These are phyloP conservation scores for Ogataea saltuana DNA, from an alignment of 805 yeast genomes.

Conservation along the genomic window DNA sequence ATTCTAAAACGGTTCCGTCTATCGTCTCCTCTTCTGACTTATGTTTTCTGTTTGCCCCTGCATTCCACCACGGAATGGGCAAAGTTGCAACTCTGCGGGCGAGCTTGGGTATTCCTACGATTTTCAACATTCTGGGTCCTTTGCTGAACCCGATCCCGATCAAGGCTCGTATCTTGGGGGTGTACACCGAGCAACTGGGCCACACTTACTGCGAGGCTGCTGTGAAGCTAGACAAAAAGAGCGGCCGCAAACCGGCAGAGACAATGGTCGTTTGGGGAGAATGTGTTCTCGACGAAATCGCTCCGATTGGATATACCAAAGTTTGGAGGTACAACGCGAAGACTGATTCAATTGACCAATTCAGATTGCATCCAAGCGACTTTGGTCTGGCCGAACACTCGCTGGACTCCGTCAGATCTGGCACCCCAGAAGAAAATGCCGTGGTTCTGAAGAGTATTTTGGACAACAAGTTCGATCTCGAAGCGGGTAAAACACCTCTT, in stretches of 20 bases:
- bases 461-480: slow-evolving; percentile 42
- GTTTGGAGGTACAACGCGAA: slow-evolving; percentile 63
- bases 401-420: slow-evolving; percentile 68
- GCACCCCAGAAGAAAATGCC: slow-evolving; percentile 89
- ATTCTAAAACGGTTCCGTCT: slow-evolving; percentile 57
- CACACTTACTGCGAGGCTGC: slow-evolving; percentile 83
- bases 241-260: slow-evolving; percentile 41
- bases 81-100: slow-evolving; percentile 77
- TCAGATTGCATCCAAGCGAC: slow-evolving; percentile 62
- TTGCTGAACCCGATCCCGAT: slow-evolving; percentile 85
- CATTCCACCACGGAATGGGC: slow-evolving; percentile 91
- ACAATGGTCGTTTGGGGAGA: slow-evolving; percentile 94
- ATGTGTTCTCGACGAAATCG: slow-evolving; percentile 88
- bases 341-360: slow-evolving; percentile 44
- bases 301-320: slow-evolving; percentile 81
- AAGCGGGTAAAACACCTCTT: slow-evolving; percentile 58
- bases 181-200: slow-evolving; percentile 77
- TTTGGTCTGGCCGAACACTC: slow-evolving; percentile 80
- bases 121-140: slow-evolving; percentile 94
- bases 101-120: slow-evolving; percentile 83
- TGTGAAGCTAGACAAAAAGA: slow-evolving; percentile 53
- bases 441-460: slow-evolving; percentile 46
- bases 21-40: slow-evolving; percentile 53
- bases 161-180: slow-evolving; percentile 84
- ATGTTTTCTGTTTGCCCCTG: slow-evolving; percentile 86